These are phyloP conservation scores for Hypomyces perniciosus DNA, from an alignment of 2,329 filamentous ascomycete genomes.

Conservation along the genomic window DNA sequence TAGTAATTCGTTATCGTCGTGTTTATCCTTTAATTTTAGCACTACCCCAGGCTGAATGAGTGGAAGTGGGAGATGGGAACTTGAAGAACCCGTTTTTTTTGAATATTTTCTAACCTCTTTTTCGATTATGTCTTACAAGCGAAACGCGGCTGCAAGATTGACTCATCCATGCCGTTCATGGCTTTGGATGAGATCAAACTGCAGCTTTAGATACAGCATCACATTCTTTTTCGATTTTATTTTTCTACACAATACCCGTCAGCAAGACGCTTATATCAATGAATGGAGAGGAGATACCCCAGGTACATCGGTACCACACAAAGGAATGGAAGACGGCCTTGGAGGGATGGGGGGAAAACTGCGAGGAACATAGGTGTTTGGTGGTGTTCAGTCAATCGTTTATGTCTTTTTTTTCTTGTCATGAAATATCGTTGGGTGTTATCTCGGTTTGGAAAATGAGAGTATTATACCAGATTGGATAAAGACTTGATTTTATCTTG, in stretches of 20 bases:
- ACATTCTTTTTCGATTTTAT: slow-evolving; percentile 6
- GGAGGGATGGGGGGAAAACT: neutral
- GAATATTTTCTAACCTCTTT: neutral
- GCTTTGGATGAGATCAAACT: neutral
- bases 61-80: neutral
- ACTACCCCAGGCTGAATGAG: neutral
- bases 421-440: slow-evolving; percentile 1
- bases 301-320: slow-evolving; percentile 3
- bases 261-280: slow-evolving; percentile 2
- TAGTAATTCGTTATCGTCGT: slow-evolving; percentile 10
- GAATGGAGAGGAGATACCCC: slow-evolving; percentile 9
- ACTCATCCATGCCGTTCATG: no score
- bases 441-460: neutral
- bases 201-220: neutral
- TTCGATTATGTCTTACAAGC: neutral
- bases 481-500: neutral
- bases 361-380: neutral
- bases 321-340: neutral
- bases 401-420: neutral
- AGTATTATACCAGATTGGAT: slow-evolving; percentile 9
- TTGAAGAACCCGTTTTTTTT: neutral
- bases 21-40: neutral
- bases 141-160: no score
- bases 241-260: slow-evolving; percentile 4
- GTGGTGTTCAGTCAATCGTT: neutral